Base-by-base conservation (phyloP, 257 asterid species). In the Galeopsis tetrahit region DNA sequence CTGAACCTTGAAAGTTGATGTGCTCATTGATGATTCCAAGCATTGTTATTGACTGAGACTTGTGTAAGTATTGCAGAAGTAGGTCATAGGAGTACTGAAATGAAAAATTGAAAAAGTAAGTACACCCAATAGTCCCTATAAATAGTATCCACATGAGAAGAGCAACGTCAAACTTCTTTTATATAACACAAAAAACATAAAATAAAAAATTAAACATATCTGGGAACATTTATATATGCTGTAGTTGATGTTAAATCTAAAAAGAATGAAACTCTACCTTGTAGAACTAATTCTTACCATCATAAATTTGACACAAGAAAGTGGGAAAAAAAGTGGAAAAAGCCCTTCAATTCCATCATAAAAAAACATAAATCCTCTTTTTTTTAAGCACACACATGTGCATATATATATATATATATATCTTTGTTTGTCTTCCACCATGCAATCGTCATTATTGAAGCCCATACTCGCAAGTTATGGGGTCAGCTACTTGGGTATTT, bases 21-120 rank as follows among this genome's bases (percentile, higher is more conserved):
- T 86, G 99, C 87, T 95, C 97, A 63, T 95, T 95, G 86, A 95
- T 79, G 58, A 95, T 78, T 75, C 99, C 98, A 77, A 95, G 97
- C 95, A 95, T 92, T 55, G 86, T 85, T 69, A 86, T 87, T 40
- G 96, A 92, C 67, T 88, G 95, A 33, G 86, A 82, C 85, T 95
- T 95, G 87, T 95, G 98, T 33, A 95, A 77, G 80, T 87, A 92
- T 86, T 95, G 98, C 76, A 92, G 81, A 84, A 95, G 89, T 49
- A 95, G 91, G 76, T 95, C 97, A 65, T 92, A 88, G 11, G 99
- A 88, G 77, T 90, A 95, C 98, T 95, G 87, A 48, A 61, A 73
- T 39, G 49, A 75, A 77, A 70, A 64, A 34, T 39, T 39, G 35
- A 68, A 75, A 33, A 68, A 66, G 58, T 69, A 51, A 82, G 78